Percentiles rank a stretch among this genome's conserved stretches.
phyloP scores from a whole-genome alignment of 2,329 filamentous ascomycete species.

The Alternaria sp. region DNA sequence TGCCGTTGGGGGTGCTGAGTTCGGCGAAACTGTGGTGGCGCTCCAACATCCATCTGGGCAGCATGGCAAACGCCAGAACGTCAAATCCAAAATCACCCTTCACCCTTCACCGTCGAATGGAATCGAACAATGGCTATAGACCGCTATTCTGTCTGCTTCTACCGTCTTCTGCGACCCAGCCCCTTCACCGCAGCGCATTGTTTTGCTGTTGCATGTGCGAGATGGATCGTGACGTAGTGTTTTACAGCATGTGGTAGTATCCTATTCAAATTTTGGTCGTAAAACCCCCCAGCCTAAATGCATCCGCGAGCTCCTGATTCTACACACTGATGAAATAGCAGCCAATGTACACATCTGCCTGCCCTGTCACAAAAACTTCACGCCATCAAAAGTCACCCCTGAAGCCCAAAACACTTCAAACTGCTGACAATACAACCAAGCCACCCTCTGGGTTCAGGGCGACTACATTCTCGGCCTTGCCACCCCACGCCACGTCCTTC shows the following conservation, averaged over 20 bases:
- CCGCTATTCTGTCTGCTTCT: not conserved
- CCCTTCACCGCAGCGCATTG: not conserved
- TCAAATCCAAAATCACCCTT: not conserved
- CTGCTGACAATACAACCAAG: constrained; percentile 69
- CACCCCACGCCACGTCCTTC: constrained; percentile 78
- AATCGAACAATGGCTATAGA: not conserved
- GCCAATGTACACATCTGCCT: not conserved
- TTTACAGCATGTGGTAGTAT: not conserved
- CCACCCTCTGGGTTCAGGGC: constrained; percentile 76
- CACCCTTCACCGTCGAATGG: not conserved
- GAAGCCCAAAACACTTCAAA: not conserved
- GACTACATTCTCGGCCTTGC: constrained; percentile 74
- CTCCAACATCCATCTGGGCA: constrained; percentile 6
- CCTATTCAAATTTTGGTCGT: not conserved
- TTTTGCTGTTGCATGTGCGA: not conserved
- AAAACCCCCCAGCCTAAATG: constrained; percentile 6
- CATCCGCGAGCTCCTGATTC: not conserved
- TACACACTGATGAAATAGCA: not conserved
- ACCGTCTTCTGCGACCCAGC: not conserved
- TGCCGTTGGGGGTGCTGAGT: constrained; percentile 14
- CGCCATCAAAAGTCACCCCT: not conserved
- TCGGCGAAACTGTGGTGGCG: constrained; percentile 21
- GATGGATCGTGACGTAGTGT: not conserved
- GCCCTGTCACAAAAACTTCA: not conserved
- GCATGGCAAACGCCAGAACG: constrained; percentile 1